Conservation (phyloP, 257 asterid species). For the Henckelia pumila region DNA sequence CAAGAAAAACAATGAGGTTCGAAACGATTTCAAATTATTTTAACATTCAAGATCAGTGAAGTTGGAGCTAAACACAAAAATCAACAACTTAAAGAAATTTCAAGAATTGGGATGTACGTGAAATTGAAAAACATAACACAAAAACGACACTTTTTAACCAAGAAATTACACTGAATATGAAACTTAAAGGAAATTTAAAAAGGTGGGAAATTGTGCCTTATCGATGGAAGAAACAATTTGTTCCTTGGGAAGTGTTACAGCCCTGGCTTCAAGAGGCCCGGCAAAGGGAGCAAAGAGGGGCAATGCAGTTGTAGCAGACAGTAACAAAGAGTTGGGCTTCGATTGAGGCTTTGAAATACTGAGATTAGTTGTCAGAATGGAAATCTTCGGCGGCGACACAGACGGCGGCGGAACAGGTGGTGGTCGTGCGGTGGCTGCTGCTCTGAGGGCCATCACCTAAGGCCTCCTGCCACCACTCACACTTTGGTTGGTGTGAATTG, state of each 20-base stretch:
- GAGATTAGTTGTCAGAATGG: conserved; percentile 30
- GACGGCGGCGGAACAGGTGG: conserved; percentile 37
- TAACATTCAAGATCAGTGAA: not conserved
- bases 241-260: conserved; percentile 70
- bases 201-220: conserved; percentile 45
- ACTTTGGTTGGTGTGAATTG: conserved; percentile 14
- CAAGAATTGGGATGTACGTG: conserved; percentile 4
- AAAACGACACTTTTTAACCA: too few relatives aligned
- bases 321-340: conserved; percentile 32
- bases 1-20: conserved; percentile 22
- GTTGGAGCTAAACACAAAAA: not conserved
- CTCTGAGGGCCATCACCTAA: conserved; percentile 70
- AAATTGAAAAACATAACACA: not conserved
- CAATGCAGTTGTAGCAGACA: conserved; percentile 55
- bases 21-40: not conserved
- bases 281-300: conserved; percentile 62
- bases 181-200: too few relatives aligned
- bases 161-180: not conserved
- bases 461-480: conserved; percentile 9
- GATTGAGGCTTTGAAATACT: conserved; percentile 32
- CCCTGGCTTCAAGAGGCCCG: conserved; percentile 61
- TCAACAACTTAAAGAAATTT: conserved; percentile 6
- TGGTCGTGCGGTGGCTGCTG: conserved; percentile 71
- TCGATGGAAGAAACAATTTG: conserved; percentile 80
- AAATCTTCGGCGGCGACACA: conserved; percentile 26